Evolutionary conservation across 495 filamentous ascomycete genomes (phyloP).

Genomic region (Aspergillus ellipticus): DNA sequence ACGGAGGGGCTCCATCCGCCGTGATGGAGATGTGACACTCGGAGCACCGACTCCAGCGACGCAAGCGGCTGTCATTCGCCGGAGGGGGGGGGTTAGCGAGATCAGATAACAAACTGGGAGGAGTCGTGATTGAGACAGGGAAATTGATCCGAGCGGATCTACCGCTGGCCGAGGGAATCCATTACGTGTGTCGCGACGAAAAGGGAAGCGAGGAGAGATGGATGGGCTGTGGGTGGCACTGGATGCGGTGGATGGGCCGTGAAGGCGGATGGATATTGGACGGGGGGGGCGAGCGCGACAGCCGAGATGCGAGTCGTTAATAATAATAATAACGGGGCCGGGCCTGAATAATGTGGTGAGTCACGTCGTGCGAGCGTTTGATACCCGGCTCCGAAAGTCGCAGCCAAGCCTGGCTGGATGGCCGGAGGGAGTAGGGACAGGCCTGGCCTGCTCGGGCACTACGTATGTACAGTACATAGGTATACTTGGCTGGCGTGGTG

Average conservation of each 20-base stretch:
- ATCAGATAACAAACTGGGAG: conserved; percentile 4
- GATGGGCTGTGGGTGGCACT: neutral
- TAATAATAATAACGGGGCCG: neutral
- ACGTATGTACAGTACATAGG: too few relatives aligned
- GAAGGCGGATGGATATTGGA: neutral
- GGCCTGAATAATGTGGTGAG: conserved; percentile 1
- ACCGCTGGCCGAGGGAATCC: too few relatives aligned
- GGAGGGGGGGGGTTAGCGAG: neutral
- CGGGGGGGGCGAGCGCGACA: neutral
- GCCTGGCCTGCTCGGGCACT: too few relatives aligned
- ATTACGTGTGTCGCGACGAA: conserved; percentile 13
- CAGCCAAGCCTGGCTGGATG: conserved; percentile 7
- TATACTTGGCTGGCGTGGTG: too few relatives aligned
- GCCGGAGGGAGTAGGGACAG: too few relatives aligned
- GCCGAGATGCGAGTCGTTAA: neutral
- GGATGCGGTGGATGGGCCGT: neutral
- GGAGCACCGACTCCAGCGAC: conserved; percentile 15
- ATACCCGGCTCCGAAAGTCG: conserved; percentile 25
- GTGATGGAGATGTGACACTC: conserved; percentile 5
- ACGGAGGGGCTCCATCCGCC: conserved; percentile 11
- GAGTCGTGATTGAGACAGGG: conserved; percentile 3
- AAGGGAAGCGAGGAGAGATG: neutral
- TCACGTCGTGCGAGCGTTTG: conserved; percentile 5
- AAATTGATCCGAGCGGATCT: conserved; percentile 10
- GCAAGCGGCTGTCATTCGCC: conserved; percentile 13